Evolutionary conservation across 345 rosid species (phyloP).

Genomic region (Rhodomyrtus tomentosa): DNA sequence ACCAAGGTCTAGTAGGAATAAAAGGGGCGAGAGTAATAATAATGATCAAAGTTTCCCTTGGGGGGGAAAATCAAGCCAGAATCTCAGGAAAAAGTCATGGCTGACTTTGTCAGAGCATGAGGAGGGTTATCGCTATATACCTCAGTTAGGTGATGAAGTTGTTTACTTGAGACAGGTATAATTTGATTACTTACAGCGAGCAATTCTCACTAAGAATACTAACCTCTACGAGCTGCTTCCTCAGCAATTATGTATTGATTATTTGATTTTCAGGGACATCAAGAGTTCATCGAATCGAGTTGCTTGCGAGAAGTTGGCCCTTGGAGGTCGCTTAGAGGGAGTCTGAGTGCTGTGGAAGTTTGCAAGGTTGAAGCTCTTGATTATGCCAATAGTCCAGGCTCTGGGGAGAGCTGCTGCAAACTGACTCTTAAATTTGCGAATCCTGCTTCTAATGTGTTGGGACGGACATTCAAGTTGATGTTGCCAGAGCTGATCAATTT

Average conservation of each 20-base stretch:
- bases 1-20: constrained; percentile 46
- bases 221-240: neutral
- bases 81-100: constrained; percentile 56
- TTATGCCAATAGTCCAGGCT: constrained; percentile 72
- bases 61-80: constrained; percentile 25
- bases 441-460: constrained; percentile 39
- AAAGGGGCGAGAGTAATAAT: constrained; percentile 14
- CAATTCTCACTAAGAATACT: neutral
- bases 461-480: constrained; percentile 51
- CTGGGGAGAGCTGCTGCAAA: constrained; percentile 97
- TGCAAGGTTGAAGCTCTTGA: constrained; percentile 68
- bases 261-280: constrained; percentile 66
- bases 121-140: constrained; percentile 80
- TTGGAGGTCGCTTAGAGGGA: constrained; percentile 43
- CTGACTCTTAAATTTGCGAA: constrained; percentile 69
- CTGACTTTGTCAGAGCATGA: constrained; percentile 79
- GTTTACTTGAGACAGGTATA: constrained; percentile 80
- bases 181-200: neutral
- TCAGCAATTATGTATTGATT: neutral
- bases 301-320: constrained; percentile 41
- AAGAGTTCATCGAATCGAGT: constrained; percentile 38
- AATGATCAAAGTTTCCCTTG: constrained; percentile 11
- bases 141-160: constrained; percentile 89
- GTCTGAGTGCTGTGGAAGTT: constrained; percentile 58
- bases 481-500: constrained; percentile 66